phyloP scores from a whole-genome alignment of 257 asterid species.

The Plantago major region DNA sequence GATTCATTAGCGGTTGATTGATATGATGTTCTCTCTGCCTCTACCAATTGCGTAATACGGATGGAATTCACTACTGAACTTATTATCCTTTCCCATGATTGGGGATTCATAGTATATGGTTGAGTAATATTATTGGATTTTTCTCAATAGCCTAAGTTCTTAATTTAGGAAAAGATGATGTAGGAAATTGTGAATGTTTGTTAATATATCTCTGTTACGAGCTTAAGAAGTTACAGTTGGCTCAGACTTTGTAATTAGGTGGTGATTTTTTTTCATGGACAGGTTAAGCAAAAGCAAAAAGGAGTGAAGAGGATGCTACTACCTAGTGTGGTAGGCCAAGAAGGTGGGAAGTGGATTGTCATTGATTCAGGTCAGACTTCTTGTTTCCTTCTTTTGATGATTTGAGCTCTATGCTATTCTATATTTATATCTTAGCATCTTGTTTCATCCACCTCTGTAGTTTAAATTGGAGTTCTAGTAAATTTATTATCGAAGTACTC shows the following conservation, averaged over 20 bases:
- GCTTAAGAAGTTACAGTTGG: not conserved
- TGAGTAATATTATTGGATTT: not conserved
- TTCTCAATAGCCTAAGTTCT: not conserved
- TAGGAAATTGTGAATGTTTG: not conserved
- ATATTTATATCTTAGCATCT: slow-evolving; percentile 2
- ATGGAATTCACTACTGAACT: not conserved
- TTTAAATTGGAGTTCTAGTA: not conserved
- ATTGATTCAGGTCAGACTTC: slow-evolving; percentile 67
- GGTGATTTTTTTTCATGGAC: slow-evolving; percentile 26
- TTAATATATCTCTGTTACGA: no score
- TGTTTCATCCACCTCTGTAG: not conserved
- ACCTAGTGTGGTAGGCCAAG: slow-evolving; percentile 91
- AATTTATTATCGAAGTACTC: not conserved
- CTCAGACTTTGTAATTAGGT: not conserved
- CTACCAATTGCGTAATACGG: not conserved
- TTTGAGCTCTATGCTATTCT: not conserved
- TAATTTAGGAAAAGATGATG: slow-evolving; percentile 1
- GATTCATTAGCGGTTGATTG: not conserved
- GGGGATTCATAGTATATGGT: not conserved
- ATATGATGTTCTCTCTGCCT: not conserved
- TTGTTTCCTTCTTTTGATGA: not conserved
- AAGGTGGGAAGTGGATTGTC: slow-evolving; percentile 91
- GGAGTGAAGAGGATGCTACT: slow-evolving; percentile 81
- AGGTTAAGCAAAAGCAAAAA: slow-evolving; percentile 94
- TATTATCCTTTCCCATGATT: not conserved